Conservation (phyloP, 2,329 filamentous ascomycete genomes). For the Cladosporium sp. region DNA sequence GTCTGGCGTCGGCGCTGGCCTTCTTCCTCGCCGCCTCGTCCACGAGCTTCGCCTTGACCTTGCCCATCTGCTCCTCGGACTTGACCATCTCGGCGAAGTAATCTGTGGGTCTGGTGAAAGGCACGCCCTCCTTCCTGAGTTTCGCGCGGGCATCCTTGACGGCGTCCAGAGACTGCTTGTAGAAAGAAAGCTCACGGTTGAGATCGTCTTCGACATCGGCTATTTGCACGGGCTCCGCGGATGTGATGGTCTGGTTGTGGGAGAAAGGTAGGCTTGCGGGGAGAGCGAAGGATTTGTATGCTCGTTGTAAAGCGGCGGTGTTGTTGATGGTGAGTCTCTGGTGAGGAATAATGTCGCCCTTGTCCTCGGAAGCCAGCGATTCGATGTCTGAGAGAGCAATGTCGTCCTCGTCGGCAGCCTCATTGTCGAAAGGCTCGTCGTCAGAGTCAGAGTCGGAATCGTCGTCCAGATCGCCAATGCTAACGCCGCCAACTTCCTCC, state of each 20-base stretch:
- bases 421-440: conserved; percentile 47
- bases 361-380: conserved; percentile 72
- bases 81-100: conserved; percentile 99
- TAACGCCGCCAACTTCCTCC: conserved; percentile 36
- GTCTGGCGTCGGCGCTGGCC: conserved; percentile 83
- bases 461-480: conserved; percentile 25
- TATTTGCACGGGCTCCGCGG: conserved; percentile 66
- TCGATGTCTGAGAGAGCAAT: conserved; percentile 86
- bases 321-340: conserved; percentile 98
- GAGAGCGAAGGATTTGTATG: conserved; percentile 74
- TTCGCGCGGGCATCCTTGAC: conserved; percentile 68
- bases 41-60: conserved; percentile 87
- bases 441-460: conserved; percentile 35
- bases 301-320: conserved; percentile 74
- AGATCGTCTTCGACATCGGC: conserved; percentile 87
- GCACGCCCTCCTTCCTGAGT: conserved; percentile 75
- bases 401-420: conserved; percentile 76
- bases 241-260: conserved; percentile 73
- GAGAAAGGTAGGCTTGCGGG: conserved; percentile 72
- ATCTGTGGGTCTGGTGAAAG: conserved; percentile 85
- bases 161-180: conserved; percentile 80
- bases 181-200: conserved; percentile 87
- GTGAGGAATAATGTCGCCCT: conserved; percentile 81
- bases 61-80: conserved; percentile 96
- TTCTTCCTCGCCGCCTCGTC: conserved; percentile 92